Evolutionary conservation across 495 filamentous ascomycete genomes (phyloP).

Genomic region (Penicillium verhagenii): DNA sequence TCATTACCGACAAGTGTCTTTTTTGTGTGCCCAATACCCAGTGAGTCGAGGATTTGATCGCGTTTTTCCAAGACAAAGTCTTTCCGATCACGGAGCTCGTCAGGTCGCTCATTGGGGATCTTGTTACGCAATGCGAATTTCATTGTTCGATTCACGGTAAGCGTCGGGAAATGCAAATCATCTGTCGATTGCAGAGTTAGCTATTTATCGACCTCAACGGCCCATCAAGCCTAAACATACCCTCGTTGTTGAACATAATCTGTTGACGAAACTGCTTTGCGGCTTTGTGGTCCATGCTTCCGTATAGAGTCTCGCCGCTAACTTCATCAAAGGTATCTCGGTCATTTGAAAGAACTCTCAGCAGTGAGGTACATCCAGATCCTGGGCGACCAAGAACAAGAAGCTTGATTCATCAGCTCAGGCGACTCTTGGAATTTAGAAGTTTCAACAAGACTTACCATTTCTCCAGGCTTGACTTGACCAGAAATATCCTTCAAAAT

Average conservation of each 20-base stretch:
- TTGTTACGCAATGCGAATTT: conserved; percentile 74
- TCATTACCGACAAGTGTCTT: conserved; percentile 83
- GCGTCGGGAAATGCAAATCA: conserved; percentile 77
- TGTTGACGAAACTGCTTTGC: conserved; percentile 37
- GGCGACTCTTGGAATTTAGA: not conserved
- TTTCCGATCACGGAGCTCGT: conserved; percentile 48
- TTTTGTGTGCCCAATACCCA: conserved; percentile 73
- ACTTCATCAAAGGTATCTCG: conserved; percentile 38
- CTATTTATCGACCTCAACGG: not conserved
- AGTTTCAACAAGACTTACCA: conserved; percentile 23
- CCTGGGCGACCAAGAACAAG: conserved; percentile 47
- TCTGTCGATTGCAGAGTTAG: conserved; percentile 25
- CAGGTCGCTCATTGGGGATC: conserved; percentile 60
- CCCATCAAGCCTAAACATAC: not conserved
- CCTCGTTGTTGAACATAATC: conserved; percentile 47
- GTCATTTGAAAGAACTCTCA: conserved; percentile 39
- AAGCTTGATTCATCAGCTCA: conserved; percentile 22
- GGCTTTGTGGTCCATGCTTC: conserved; percentile 35
- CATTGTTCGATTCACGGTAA: conserved; percentile 78
- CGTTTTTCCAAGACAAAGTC: conserved; percentile 62
- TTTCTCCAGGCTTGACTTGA: conserved; percentile 41
- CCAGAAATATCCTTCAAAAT: conserved; percentile 39
- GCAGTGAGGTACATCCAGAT: conserved; percentile 43
- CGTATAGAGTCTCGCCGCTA: conserved; percentile 30
- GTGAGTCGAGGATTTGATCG: conserved; percentile 74